Evolutionary conservation across 2,329 filamentous ascomycete species (phyloP), one percentile per base, ranked within the genome.

Genomic region (Orbilia oligospora): DNA sequence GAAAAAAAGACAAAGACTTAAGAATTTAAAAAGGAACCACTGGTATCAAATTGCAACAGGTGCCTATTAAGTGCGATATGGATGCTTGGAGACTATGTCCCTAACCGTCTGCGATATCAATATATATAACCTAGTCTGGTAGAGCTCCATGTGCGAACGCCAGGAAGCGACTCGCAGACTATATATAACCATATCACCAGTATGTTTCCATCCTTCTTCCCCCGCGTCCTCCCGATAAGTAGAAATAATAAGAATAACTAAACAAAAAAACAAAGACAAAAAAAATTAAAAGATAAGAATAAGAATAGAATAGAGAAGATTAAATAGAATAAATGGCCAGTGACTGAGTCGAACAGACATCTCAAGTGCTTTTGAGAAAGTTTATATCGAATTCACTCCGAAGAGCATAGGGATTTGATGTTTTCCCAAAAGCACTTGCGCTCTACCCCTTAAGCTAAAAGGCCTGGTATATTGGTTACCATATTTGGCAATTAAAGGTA

Each of bases 331-430:
- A 38, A 58, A 36, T 36, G 53, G 18, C 33, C 33, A 44, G 20
- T 41, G 33, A 41, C 36, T 44, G 56, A 61, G 9, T 44, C 36
- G 56, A 61, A 61, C 56, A 61, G 56, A 44, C 56, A 44, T 61
- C 56, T 61, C 16, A 2, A n/a, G 5, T 12, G 12, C n/a, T 22
- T 30, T 36, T 24, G 2, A n/a, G 20, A 33, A 27, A 44, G 20
- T 10, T 5, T n/a, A 27, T 5, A 14, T 16, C 16, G 1, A 2
- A 1, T 36, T 12, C 1, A 9, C 33, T 36, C 33, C 33, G 33
- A 36, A 36, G 33, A 36, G 33, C 33, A 6, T 36, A 6, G 10
- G 33, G 33, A 8, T 6, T 8, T 38, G 18, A 12, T 18, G 3
- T 3, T 24, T 51, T 30, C 53, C 9, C 10, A n/a, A 44, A 36